These are phyloP conservation scores for Echinosophora koreensis DNA, from an alignment of 306 rosid species.

Conservation along the genomic window DNA sequence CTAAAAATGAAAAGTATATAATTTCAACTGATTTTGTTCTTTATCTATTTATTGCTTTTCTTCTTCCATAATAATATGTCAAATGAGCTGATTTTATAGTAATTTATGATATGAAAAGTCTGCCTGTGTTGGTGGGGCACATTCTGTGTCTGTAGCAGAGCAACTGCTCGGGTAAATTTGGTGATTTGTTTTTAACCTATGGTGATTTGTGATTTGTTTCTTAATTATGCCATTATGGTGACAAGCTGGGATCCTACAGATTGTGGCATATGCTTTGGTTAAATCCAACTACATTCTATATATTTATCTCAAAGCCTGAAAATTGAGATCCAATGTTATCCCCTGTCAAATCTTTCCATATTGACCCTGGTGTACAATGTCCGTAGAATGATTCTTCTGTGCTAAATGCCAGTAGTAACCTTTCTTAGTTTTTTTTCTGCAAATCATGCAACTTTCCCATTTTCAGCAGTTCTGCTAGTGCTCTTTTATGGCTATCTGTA, in stretches of 20 bases:
- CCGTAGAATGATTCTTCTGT: neutral
- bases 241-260: neutral
- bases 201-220: neutral
- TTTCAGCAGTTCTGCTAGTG: neutral
- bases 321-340: neutral
- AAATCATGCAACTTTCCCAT: neutral
- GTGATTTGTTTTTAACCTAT: neutral
- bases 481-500: neutral
- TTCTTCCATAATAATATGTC: neutral
- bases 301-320: neutral
- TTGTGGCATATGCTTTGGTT: neutral
- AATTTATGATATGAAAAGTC: neutral
- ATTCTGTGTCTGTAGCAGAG: neutral
- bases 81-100: neutral
- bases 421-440: neutral
- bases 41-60: neutral
- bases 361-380: neutral
- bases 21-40: neutral
- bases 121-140: conserved; percentile 7
- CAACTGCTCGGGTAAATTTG: conserved; percentile 10
- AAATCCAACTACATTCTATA: neutral
- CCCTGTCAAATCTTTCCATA: neutral
- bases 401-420: neutral
- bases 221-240: neutral
- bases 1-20: neutral